Evolutionary conservation across 306 rosid genomes (phyloP).

Genomic region (Gastrolobium villosum): DNA sequence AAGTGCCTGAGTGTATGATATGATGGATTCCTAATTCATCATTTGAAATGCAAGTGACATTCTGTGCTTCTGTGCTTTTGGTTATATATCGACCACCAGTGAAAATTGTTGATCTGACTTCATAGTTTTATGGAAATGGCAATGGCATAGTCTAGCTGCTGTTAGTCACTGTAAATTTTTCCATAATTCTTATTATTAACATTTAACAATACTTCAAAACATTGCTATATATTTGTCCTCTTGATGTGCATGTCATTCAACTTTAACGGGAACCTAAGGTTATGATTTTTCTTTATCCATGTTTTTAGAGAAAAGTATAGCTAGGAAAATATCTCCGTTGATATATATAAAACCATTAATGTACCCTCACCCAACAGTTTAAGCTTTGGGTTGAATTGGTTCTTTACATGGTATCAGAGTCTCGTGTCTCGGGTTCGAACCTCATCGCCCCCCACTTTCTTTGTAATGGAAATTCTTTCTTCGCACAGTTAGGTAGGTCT

Average conservation of each 20-base stretch:
- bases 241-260: neutral
- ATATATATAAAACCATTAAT: no score
- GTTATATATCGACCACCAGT: conserved; percentile 8
- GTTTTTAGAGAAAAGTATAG: conserved; percentile 7
- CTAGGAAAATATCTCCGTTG: neutral
- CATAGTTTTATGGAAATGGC: conserved; percentile 16
- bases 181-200: neutral
- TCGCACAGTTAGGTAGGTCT: no score
- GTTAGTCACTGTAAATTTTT: no score
- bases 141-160: conserved; percentile 11
- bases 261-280: neutral
- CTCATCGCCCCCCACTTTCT: no score
- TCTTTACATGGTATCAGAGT: no score
- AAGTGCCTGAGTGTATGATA: conserved; percentile 40
- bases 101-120: neutral
- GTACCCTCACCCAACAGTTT: no score
- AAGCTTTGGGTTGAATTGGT: no score
- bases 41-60: neutral
- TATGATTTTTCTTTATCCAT: neutral
- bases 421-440: no score
- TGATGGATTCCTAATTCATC: conserved; percentile 50
- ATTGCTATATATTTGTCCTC: neutral
- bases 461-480: no score
- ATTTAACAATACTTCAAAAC: neutral
- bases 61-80: neutral